Percentiles rank a stretch among this genome's conserved stretches.
phyloP scores from a whole-genome alignment of 1,139 yeast genomes.

The Debaryomyces udenii region DNA sequence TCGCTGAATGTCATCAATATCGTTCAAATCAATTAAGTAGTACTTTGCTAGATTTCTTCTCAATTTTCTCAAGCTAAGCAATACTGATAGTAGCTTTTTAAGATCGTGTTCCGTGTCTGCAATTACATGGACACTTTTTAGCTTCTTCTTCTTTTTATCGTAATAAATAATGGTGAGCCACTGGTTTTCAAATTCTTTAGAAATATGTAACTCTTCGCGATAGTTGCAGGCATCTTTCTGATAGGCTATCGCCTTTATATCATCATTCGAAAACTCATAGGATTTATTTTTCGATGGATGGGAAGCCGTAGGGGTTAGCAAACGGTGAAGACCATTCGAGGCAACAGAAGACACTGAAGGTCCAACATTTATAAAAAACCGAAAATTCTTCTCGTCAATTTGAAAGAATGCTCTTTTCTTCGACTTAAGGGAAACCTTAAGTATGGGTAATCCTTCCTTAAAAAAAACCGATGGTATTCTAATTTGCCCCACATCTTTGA shows the following conservation, averaged over 20 bases:
- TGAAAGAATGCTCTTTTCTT: slow-evolving; percentile 49
- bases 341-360: slow-evolving; percentile 18
- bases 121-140: slow-evolving; percentile 69
- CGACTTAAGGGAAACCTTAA: slow-evolving; percentile 72
- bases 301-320: slow-evolving; percentile 14
- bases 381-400: slow-evolving; percentile 36
- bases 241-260: slow-evolving; percentile 66
- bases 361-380: slow-evolving; percentile 52
- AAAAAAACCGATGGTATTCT: slow-evolving; percentile 27
- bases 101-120: slow-evolving; percentile 68
- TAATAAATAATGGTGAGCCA: slow-evolving; percentile 85
- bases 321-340: slow-evolving; percentile 18
- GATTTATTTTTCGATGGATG: slow-evolving; percentile 28
- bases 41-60: slow-evolving; percentile 36
- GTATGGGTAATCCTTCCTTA: slow-evolving; percentile 51
- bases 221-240: slow-evolving; percentile 78
- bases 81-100: slow-evolving; percentile 55
- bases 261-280: slow-evolving; percentile 64
- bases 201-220: slow-evolving; percentile 78
- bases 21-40: slow-evolving; percentile 33
- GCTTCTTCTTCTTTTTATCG: slow-evolving; percentile 57
- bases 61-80: slow-evolving; percentile 53
- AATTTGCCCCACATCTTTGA: slow-evolving; percentile 17
- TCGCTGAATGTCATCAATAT: slow-evolving; percentile 29
- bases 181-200: slow-evolving; percentile 61